These are phyloP conservation scores for Drechslerella dactyloides DNA, from an alignment of 2,329 filamentous ascomycete species.

Conservation along the genomic window DNA sequence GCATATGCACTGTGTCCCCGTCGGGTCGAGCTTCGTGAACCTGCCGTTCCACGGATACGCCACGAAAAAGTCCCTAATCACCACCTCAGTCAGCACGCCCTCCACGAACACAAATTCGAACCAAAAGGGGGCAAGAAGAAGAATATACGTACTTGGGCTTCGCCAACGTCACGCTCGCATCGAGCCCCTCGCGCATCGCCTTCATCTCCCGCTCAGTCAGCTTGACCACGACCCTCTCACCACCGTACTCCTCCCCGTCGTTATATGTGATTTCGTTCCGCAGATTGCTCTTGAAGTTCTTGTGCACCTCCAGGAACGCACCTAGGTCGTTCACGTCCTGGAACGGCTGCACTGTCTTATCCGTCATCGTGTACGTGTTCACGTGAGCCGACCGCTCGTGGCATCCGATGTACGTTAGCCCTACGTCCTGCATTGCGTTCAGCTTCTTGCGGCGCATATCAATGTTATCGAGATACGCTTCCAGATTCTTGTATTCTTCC, in stretches of 20 bases:
- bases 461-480: constrained; percentile 44
- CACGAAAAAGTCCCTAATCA: constrained; percentile 44
- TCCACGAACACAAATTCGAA: not conserved
- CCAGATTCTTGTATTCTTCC: constrained; percentile 48
- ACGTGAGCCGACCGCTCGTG: constrained; percentile 46
- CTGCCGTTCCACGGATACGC: constrained; percentile 42
- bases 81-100: constrained; percentile 13
- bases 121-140: not conserved
- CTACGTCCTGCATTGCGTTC: constrained; percentile 47
- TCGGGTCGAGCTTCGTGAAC: constrained; percentile 46
- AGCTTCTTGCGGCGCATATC: constrained; percentile 40
- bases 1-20: constrained; percentile 48
- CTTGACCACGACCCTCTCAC: constrained; percentile 34
- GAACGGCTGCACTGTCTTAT: constrained; percentile 48
- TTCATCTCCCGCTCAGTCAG: constrained; percentile 49
- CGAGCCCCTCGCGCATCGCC: constrained; percentile 43
- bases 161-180: constrained; percentile 40
- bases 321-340: constrained; percentile 46
- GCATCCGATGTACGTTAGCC: constrained; percentile 39
- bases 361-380: constrained; percentile 49
- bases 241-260: constrained; percentile 45
- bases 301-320: constrained; percentile 39
- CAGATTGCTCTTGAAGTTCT: constrained; percentile 44
- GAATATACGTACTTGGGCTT: constrained; percentile 39
- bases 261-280: constrained; percentile 26